These are phyloP conservation scores for Eucalyptus marginata DNA, from an alignment of 345 rosid species.

Conservation along the genomic window DNA sequence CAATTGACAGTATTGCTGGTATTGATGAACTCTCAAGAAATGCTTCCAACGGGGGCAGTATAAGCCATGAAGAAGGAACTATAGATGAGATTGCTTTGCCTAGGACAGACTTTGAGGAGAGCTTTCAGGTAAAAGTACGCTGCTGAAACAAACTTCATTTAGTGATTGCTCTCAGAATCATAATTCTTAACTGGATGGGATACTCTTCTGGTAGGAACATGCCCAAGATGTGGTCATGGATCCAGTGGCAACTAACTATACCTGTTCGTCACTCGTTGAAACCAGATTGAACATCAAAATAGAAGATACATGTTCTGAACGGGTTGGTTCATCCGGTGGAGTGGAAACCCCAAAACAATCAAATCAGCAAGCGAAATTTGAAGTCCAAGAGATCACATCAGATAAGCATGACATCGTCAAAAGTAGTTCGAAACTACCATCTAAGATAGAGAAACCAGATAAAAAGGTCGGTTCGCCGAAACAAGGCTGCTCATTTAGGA, in stretches of 20 bases:
- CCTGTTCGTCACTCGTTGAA: not conserved
- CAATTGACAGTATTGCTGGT: not conserved
- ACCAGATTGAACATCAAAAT: not conserved
- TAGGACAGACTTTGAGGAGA: not conserved
- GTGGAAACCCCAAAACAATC: not conserved
- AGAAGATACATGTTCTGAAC: not conserved
- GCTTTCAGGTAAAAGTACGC: not conserved
- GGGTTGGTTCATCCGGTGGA: not conserved
- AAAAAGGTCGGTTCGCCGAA: not conserved
- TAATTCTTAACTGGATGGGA: not conserved
- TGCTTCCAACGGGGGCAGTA: not conserved
- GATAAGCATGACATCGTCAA: not conserved
- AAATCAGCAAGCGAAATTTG: not conserved
- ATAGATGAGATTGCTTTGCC: not conserved
- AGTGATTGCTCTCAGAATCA: not conserved
- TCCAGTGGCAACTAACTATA: not conserved
- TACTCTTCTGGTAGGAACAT: not conserved
- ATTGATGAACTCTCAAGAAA: not conserved
- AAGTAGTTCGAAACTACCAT: no score
- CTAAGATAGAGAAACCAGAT: no score
- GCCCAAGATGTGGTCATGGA: not conserved
- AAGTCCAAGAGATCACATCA: not conserved
- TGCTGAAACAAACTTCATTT: not conserved
- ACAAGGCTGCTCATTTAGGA: not conserved
- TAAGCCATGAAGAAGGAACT: not conserved